phyloP scores from a whole-genome alignment of 176 grass and related monocot genomes.

The Musa itinerans region DNA sequence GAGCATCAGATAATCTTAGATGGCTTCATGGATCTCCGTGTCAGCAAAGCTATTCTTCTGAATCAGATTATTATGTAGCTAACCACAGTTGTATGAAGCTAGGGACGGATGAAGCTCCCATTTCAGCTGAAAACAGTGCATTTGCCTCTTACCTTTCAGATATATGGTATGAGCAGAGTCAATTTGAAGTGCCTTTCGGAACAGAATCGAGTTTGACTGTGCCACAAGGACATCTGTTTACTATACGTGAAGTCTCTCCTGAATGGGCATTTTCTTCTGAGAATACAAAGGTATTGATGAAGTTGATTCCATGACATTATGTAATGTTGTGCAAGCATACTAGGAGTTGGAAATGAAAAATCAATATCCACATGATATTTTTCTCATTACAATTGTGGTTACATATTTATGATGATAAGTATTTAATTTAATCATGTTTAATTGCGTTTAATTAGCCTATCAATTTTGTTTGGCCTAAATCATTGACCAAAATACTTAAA shows the following conservation, averaged over 20 bases:
- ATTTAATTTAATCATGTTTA: background rate
- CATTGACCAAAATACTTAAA: no score
- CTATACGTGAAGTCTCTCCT: constrained; percentile 63
- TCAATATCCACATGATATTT: background rate
- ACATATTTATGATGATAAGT: background rate
- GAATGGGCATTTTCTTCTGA: constrained; percentile 75
- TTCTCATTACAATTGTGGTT: background rate
- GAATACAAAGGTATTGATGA: constrained; percentile 64
- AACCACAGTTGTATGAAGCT: background rate
- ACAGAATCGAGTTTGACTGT: constrained; percentile 22
- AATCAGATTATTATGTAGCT: background rate
- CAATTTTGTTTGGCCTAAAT: no score
- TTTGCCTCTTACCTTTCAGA: constrained; percentile 28
- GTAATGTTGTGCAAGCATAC: background rate
- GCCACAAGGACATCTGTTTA: constrained; percentile 35
- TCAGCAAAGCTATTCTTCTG: background rate
- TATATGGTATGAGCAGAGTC: constrained; percentile 50
- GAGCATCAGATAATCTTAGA: background rate
- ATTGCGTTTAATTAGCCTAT: no score
- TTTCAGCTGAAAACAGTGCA: background rate
- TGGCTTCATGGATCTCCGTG: background rate
- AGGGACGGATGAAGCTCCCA: background rate
- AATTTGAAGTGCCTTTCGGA: constrained; percentile 37
- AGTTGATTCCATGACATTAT: background rate
- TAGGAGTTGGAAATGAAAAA: background rate